Percentiles rank a stretch among this genome's conserved stretches.
phyloP scores from a whole-genome alignment of 2,329 filamentous ascomycete species.

The Pyrenophora graminea region DNA sequence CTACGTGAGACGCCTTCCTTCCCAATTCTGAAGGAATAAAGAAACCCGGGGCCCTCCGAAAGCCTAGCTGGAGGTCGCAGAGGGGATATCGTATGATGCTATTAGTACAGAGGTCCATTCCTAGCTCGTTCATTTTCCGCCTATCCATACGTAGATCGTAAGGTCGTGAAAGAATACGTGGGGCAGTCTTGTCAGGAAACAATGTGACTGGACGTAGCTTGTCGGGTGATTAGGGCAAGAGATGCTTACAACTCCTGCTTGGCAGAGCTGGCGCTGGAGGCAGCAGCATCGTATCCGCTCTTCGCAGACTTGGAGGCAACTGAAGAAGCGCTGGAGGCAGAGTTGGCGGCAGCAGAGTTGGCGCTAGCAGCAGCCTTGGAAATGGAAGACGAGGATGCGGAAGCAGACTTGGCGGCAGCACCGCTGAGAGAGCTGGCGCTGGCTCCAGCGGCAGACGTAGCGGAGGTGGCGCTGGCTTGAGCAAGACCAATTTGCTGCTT shows the following conservation, averaged over 20 bases:
- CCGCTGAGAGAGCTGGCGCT: constrained; percentile 31
- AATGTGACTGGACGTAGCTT: constrained; percentile 18
- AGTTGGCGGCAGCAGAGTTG: constrained; percentile 37
- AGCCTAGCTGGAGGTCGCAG: constrained; percentile 22
- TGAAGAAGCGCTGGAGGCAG: constrained; percentile 40
- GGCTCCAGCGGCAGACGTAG: constrained; percentile 56
- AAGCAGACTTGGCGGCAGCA: constrained; percentile 34
- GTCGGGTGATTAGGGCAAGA: constrained; percentile 5
- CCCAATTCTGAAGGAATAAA: constrained; percentile 13
- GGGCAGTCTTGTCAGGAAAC: constrained; percentile 8
- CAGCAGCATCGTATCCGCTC: constrained; percentile 40
- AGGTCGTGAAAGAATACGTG: constrained; percentile 26
- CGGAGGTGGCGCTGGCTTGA: constrained; percentile 68
- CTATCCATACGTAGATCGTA: constrained; percentile 28
- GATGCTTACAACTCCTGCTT: constrained; percentile 53
- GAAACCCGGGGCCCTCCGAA: constrained; percentile 21
- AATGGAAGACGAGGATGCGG: constrained; percentile 40
- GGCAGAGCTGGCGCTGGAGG: constrained; percentile 36
- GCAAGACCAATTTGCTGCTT: constrained; percentile 53
- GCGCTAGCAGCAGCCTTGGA: constrained; percentile 42
- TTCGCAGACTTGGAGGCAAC: constrained; percentile 41
- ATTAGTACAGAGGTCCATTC: constrained; percentile 29
- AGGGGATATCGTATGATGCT: constrained; percentile 31
- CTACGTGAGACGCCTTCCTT: constrained; percentile 25
- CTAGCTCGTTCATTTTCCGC: constrained; percentile 18